Percentiles rank a stretch among this genome's conserved stretches.
Evolutionary conservation across 768 basidiomycete genomes (phyloP).

Genomic region (Tricholoma matsutake): DNA sequence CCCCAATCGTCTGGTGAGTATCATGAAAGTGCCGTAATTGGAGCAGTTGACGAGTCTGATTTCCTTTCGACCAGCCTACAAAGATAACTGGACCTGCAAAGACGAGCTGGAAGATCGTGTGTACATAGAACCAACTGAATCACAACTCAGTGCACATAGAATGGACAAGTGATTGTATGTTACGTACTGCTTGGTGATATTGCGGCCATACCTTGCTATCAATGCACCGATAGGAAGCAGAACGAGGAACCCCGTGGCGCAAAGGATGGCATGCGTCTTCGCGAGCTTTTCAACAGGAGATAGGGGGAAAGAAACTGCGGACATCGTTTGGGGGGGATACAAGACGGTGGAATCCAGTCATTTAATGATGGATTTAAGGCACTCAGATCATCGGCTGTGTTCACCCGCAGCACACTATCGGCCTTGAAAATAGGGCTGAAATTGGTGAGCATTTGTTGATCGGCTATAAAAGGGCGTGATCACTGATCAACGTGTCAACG

Average conservation of each 20-base stretch:
- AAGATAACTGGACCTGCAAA: conserved; percentile 54
- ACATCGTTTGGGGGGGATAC: conserved; percentile 7
- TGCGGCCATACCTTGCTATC: conserved; percentile 52
- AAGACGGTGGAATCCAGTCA: background rate
- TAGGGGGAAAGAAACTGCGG: conserved; percentile 15
- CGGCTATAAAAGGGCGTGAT: no score
- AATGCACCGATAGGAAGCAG: conserved; percentile 58
- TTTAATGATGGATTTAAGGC: background rate
- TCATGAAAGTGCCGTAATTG: conserved; percentile 35
- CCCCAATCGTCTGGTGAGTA: conserved; percentile 49
- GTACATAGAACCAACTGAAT: conserved; percentile 48
- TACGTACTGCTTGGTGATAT: conserved; percentile 43
- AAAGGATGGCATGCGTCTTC: conserved; percentile 50
- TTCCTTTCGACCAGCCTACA: conserved; percentile 44
- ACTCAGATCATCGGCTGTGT: background rate
- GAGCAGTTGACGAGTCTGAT: conserved; percentile 31
- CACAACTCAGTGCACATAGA: conserved; percentile 2
- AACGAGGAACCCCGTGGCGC: conserved; percentile 45
- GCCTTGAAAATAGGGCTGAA: conserved; percentile 2
- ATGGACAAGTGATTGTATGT: background rate
- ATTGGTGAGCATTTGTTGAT: conserved; percentile 5
- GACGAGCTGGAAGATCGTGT: conserved; percentile 47
- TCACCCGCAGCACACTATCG: background rate
- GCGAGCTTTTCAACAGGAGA: conserved; percentile 31
- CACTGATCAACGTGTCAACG: no score